Conservation (phyloP, 1,284 basidiomycete species). For the Fomitiporia mediterranea region DNA sequence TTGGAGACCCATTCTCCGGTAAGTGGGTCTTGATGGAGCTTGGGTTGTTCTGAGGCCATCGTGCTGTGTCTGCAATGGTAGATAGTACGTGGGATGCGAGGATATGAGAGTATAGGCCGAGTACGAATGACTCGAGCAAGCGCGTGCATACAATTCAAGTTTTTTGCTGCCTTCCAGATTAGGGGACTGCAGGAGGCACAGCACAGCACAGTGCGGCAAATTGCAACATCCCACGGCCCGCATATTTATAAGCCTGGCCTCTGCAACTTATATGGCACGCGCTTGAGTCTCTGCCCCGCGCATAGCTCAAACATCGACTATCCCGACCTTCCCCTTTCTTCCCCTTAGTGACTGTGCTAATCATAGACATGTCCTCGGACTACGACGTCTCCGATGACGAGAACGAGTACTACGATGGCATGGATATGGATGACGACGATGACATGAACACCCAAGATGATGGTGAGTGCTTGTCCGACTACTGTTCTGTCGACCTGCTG, state of each 20-base stretch:
- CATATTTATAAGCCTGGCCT: background rate
- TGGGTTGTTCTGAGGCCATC: slow-evolving; percentile 52
- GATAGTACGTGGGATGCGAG: background rate
- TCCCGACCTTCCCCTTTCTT: background rate
- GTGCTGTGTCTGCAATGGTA: background rate
- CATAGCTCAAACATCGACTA: background rate
- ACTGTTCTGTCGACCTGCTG: background rate
- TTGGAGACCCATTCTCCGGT: slow-evolving; percentile 96
- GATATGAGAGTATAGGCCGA: slow-evolving; percentile 2
- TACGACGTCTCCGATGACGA: slow-evolving; percentile 72
- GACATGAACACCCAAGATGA: slow-evolving; percentile 42
- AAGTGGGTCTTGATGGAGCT: slow-evolving; percentile 76
- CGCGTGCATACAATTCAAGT: slow-evolving; percentile 10
- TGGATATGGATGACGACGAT: slow-evolving; percentile 63
- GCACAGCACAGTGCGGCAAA: background rate
- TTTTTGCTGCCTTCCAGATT: slow-evolving; percentile 6
- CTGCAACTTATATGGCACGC: background rate
- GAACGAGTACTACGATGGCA: slow-evolving; percentile 58
- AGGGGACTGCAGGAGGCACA: background rate
- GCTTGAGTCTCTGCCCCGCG: background rate
- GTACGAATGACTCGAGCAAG: slow-evolving; percentile 16
- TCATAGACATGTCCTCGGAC: slow-evolving; percentile 58
- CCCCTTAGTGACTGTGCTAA: background rate
- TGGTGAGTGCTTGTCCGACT: slow-evolving; percentile 6
- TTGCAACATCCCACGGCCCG: background rate